phyloP scores from a whole-genome alignment of 768 basidiomycete genomes.

The Podaxis rugospora region DNA sequence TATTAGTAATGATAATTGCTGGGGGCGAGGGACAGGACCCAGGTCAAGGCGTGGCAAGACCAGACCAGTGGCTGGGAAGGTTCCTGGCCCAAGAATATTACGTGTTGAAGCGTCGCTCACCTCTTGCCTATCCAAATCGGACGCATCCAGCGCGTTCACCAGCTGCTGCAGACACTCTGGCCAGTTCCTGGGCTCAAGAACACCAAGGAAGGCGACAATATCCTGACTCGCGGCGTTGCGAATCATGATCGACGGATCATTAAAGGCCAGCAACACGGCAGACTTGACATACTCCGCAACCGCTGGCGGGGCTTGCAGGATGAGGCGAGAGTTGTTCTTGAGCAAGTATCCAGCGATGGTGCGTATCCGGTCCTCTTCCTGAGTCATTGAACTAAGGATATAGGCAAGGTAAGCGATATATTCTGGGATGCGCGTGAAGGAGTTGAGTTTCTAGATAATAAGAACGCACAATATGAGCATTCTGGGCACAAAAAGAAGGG shows the following conservation, averaged over 20 bases:
- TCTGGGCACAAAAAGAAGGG: slow-evolving; percentile 10
- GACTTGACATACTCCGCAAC: slow-evolving; percentile 72
- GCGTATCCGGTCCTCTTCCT: slow-evolving; percentile 89
- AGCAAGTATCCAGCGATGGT: slow-evolving; percentile 95
- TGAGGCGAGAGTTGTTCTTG: slow-evolving; percentile 89
- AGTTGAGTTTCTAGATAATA: slow-evolving; percentile 72
- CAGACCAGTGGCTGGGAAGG: neutral
- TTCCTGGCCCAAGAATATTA: neutral
- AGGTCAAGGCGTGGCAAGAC: neutral
- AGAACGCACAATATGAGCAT: slow-evolving; percentile 15
- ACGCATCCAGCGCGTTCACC: slow-evolving; percentile 72
- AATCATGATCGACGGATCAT: slow-evolving; percentile 79
- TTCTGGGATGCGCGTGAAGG: slow-evolving; percentile 83
- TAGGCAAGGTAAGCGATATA: slow-evolving; percentile 96
- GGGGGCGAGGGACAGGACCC: neutral
- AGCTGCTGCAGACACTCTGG: slow-evolving; percentile 89
- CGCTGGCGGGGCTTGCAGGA: slow-evolving; percentile 61
- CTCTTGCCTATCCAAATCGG: slow-evolving; percentile 78
- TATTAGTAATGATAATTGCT: slow-evolving; percentile 11
- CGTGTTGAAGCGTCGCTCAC: slow-evolving; percentile 40
- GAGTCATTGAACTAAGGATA: slow-evolving; percentile 75
- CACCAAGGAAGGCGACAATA: slow-evolving; percentile 84
- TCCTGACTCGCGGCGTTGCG: slow-evolving; percentile 93
- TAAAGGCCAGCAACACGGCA: slow-evolving; percentile 77
- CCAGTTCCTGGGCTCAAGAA: slow-evolving; percentile 90